phyloP scores from a whole-genome alignment of 805 yeast genomes.

The Candida jianshihensis region DNA sequence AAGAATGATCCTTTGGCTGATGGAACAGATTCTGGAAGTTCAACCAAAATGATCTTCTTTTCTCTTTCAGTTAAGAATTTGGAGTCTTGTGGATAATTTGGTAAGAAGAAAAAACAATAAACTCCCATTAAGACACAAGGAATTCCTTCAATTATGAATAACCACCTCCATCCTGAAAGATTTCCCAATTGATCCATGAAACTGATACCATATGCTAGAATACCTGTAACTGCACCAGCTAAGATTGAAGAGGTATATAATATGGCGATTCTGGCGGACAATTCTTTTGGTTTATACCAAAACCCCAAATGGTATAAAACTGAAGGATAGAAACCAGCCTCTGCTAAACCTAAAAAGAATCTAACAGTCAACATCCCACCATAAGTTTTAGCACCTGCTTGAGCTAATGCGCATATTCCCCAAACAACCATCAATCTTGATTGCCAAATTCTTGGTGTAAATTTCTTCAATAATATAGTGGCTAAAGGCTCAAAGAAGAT shows the following conservation, averaged over 20 bases:
- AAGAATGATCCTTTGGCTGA: too few species aligned
- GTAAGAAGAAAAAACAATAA: constrained; percentile 27
- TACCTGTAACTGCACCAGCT: constrained; percentile 40
- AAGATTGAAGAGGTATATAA: constrained; percentile 32
- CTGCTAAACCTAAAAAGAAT: constrained; percentile 36
- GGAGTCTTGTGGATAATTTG: constrained; percentile 37
- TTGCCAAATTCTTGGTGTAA: constrained; percentile 9
- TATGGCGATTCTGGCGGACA: constrained; percentile 30
- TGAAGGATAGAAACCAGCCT: constrained; percentile 38
- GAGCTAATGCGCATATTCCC: constrained; percentile 13
- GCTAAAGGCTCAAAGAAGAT: constrained; percentile 15
- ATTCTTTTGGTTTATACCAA: constrained; percentile 32
- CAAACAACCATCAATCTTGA: constrained; percentile 10
- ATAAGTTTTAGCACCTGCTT: constrained; percentile 12
- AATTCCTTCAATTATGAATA: constrained; percentile 34
- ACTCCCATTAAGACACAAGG: constrained; percentile 36
- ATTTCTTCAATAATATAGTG: constrained; percentile 11
- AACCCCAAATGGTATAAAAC: constrained; percentile 30
- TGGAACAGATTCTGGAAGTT: too few species aligned
- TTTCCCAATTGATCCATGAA: constrained; percentile 27
- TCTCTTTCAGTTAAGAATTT: constrained; percentile 32
- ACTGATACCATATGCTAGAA: constrained; percentile 34
- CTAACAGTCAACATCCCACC: constrained; percentile 10
- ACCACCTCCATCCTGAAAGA: constrained; percentile 37
- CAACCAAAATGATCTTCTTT: neutral